Percentiles rank a stretch among this genome's conserved stretches.
phyloP scores from a whole-genome alignment of 1,284 basidiomycete species.

The Pyrrhoderma lamaoense region DNA sequence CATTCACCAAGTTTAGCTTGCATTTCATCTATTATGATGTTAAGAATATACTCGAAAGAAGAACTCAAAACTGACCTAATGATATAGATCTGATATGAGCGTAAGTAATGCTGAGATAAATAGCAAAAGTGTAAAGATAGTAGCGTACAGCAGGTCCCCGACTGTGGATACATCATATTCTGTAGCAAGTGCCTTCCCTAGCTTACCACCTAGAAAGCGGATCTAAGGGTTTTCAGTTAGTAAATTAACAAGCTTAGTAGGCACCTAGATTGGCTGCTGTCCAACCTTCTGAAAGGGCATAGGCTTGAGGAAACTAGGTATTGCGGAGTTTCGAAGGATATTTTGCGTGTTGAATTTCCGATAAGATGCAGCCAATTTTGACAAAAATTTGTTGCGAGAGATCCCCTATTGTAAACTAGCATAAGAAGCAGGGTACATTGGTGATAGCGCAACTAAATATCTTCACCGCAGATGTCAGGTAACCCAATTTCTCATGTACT shows the following conservation, averaged over 20 bases:
- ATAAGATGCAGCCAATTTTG: conserved; percentile 89
- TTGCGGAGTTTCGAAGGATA: conserved; percentile 75
- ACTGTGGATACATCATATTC: conserved; percentile 88
- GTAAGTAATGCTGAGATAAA: neutral
- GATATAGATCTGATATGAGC: conserved; percentile 34
- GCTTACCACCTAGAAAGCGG: conserved; percentile 90
- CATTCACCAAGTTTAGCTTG: conserved; percentile 79
- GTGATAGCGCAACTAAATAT: neutral
- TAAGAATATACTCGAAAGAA: neutral
- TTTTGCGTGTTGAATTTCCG: conserved; percentile 88
- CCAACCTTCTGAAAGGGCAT: conserved; percentile 82
- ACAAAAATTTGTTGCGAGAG: conserved; percentile 88
- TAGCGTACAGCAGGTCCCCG: conserved; percentile 72
- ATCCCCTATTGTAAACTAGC: conserved; percentile 55
- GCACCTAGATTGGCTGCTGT: conserved; percentile 5
- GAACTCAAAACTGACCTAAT: conserved; percentile 33
- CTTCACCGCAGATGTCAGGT: conserved; percentile 88
- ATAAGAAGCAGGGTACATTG: neutral
- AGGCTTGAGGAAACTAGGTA: conserved; percentile 73
- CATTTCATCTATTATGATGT: conserved; percentile 55
- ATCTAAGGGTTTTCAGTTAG: conserved; percentile 47
- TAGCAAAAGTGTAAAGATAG: conserved; percentile 4
- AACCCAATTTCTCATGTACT: conserved; percentile 71
- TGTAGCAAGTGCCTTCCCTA: conserved; percentile 81
- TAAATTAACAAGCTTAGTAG: neutral